Evolutionary conservation across 108 stramenopile species (phyloP), one percentile per base, ranked within the genome.

Genomic region (Parietichytrium sp.): DNA sequence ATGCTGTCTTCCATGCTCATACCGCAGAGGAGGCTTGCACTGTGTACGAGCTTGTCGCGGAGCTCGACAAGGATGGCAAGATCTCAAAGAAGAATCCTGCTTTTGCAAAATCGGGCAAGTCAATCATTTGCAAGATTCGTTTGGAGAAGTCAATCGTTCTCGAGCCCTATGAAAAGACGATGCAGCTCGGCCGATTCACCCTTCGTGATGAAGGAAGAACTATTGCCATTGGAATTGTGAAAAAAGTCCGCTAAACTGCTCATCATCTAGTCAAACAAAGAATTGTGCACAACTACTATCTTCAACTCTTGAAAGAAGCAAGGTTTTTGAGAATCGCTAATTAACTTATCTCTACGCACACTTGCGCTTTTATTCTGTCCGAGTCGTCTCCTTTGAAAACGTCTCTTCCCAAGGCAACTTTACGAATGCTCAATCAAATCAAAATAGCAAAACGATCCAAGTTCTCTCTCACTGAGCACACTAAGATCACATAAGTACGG

Each of bases 171-270:
- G 95, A 94, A 8, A 88, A 92, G 52, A 90, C 93, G 84, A 93
- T 94, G 29, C 96, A 96, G 80, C 84, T 99, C 47, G 98, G 98
- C 31, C 88, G 98, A 48, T 96, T 99, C 86, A 99, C 98, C 26
- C 89, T 99, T 30, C 91, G 98, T 82, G 97, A 96, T 38, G 98
- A 99, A 84, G 98, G 98, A 61, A 95, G 95, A 88, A 97, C 98
- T 29, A 95, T 98, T 54, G 97, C 96, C 31, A 98, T 99, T 86
- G 98, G 98, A 4, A 97, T 95, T 52, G 92, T 99, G 38, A 92
- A 72, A 20, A 72, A 72, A 42, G 36, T 33, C 61, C 61, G 61
- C 20, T 72, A 72, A 72, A 27, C n/a, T n/a, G n/a, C n/a, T n/a
- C n/a, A n/a, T n/a, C n/a, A n/a, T n/a, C n/a, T n/a, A n/a, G n/a